A percentile compares a stretch with the other conserved stretches of the same genome.
These are phyloP conservation scores for Yarrowia hollandica DNA, from an alignment of 805 yeast species.

Conservation along the genomic window DNA sequence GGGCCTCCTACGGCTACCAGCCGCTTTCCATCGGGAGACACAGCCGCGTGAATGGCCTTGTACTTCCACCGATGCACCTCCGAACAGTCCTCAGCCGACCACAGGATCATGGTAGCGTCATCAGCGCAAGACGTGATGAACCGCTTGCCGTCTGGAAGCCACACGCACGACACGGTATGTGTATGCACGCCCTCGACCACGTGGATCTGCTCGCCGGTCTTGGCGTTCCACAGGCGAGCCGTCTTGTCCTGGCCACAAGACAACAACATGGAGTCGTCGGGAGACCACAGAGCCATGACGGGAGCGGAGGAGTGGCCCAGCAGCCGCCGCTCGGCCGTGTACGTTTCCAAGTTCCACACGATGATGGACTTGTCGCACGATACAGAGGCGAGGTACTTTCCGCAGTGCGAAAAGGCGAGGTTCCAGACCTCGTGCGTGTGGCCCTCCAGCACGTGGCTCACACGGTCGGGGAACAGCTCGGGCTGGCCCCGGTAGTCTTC, in stretches of 20 bases:
- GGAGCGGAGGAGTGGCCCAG: slow-evolving; percentile 39
- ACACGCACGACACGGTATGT: slow-evolving; percentile 57
- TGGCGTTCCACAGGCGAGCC: slow-evolving; percentile 68
- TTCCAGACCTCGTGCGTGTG: slow-evolving; percentile 84
- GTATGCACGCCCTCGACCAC: slow-evolving; percentile 35
- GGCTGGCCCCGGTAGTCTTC: slow-evolving; percentile 41
- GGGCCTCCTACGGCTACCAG: slow-evolving; percentile 67
- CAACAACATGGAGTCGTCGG: slow-evolving; percentile 63
- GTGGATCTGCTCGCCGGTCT: slow-evolving; percentile 41
- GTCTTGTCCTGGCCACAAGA: slow-evolving; percentile 72
- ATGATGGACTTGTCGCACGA: slow-evolving; percentile 65
- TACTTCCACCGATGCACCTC: slow-evolving; percentile 41
- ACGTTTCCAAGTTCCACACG: slow-evolving; percentile 61
- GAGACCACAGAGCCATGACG: slow-evolving; percentile 59
- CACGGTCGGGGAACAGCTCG: slow-evolving; percentile 40
- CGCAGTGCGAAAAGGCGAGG: slow-evolving; percentile 73
- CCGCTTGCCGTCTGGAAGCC: slow-evolving; percentile 57
- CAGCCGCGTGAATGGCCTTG: slow-evolving; percentile 66
- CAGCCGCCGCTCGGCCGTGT: slow-evolving; percentile 39
- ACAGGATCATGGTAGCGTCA: slow-evolving; percentile 44
- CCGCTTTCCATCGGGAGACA: slow-evolving; percentile 62
- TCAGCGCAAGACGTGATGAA: slow-evolving; percentile 71
- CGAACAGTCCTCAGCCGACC: slow-evolving; percentile 42
- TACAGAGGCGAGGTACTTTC: slow-evolving; percentile 73
- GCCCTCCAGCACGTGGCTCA: slow-evolving; percentile 49